These are phyloP conservation scores for Psilocybe azurescens DNA, from an alignment of 768 basidiomycete species.

Conservation along the genomic window DNA sequence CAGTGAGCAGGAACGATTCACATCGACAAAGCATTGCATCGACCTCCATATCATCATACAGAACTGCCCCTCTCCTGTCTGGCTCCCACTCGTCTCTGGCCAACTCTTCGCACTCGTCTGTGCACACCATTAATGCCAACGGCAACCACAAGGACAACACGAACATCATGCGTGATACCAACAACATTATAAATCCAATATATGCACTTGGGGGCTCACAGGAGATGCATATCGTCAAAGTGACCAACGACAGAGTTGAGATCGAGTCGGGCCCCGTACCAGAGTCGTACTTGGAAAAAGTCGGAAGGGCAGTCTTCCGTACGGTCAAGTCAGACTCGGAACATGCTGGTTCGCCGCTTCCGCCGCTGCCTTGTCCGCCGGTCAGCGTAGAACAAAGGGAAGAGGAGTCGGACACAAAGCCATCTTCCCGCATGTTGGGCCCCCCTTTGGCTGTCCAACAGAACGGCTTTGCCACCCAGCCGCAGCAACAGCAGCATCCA, in stretches of 20 bases:
- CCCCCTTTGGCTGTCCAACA: background rate
- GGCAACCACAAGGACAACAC: background rate
- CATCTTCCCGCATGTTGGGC: constrained; percentile 18
- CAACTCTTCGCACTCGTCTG: constrained; percentile 37
- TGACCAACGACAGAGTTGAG: constrained; percentile 52
- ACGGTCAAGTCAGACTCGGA: constrained; percentile 29
- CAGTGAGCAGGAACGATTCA: constrained; percentile 15
- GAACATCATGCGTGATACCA: background rate
- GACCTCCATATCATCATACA: constrained; percentile 31
- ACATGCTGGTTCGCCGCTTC: constrained; percentile 22
- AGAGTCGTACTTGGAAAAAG: constrained; percentile 38
- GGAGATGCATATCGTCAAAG: constrained; percentile 60
- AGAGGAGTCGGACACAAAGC: constrained; percentile 18
- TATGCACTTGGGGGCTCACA: constrained; percentile 34
- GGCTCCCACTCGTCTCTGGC: constrained; percentile 23
- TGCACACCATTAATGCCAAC: constrained; percentile 32
- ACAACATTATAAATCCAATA: constrained; percentile 27
- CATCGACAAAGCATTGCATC: constrained; percentile 30
- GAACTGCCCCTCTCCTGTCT: constrained; percentile 34
- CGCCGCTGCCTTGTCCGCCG: constrained; percentile 57
- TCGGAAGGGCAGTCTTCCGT: constrained; percentile 35
- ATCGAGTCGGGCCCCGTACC: constrained; percentile 43
- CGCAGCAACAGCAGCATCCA: constrained; percentile 7
- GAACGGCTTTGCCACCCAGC: background rate
- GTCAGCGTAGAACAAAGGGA: constrained; percentile 37